Base-by-base conservation (phyloP, 2,329 filamentous ascomycete genomes). In the Sporothrix globosa region DNA sequence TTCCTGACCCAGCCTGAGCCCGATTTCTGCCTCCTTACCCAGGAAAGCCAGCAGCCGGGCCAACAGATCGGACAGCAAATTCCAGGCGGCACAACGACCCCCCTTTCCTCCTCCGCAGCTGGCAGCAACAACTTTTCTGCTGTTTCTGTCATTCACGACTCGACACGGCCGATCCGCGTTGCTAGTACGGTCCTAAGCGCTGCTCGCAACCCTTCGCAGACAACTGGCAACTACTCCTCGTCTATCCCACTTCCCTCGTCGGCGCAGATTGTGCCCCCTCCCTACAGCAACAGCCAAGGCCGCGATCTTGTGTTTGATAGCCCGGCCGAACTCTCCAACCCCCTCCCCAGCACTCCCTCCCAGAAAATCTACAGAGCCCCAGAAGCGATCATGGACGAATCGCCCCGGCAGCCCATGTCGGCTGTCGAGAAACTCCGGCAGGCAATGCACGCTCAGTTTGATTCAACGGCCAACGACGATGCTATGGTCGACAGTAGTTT, bases 1-100 rank as follows among this genome's bases (percentile, higher is more conserved):
- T 74, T 74, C 19, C 21, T 71, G 27, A 74, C 73, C 0, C 73
- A 74, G 60, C 71, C 71, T 0, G 69, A 71, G 50, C 65, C 68
- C 0, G 69, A 69, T 54, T 73, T 73, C 34, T 41, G 58, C 13
- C 56, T 69, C 2, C 46, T 72, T 14, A 60, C 66, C 10, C 67
- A 68, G 39, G 56, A 41, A 48, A 63, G 58, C 19, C 21, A 69
- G n/a, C 39, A 48, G 19, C 34, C 60, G 27, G 50, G 44, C 41
- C 60, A 50, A 11, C 21, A n/a, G 24, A 30, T 21, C 13, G n/a
- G 56, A 30, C 34, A 52, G 1, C 52, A 41, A 4, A 56, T 50
- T 4, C 14, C 50, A 4, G 17, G 50, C n/a, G 34, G 21, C 2
- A 30, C 34, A 1, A 14, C 9, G 19, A 68, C 48, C 1, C 68